A percentile compares a stretch with the other conserved stretches of the same genome.
Evolutionary conservation across 179 eudicot species (phyloP).

Genomic region (Silene coronaria): DNA sequence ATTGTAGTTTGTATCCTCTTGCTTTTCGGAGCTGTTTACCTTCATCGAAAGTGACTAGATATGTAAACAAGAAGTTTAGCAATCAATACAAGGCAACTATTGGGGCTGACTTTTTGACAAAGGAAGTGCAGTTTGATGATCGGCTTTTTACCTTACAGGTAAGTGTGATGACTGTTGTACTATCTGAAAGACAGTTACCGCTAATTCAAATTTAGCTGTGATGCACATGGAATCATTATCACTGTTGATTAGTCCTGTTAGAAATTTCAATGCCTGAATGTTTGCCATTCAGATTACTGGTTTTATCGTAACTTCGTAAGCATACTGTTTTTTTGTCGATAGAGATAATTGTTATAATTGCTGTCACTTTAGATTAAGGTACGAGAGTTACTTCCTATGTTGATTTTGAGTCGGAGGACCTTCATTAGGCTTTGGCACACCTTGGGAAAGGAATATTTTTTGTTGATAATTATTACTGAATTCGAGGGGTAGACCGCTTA

Average conservation of each 20-base stretch:
- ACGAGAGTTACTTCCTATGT: not conserved
- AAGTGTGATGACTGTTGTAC: not conserved
- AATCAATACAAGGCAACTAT: slow-evolving; percentile 95
- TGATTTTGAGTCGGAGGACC: not conserved
- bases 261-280: not conserved
- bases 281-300: not conserved
- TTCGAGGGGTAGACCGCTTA: not conserved
- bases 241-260: not conserved
- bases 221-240: not conserved
- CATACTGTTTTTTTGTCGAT: not conserved
- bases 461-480: not conserved
- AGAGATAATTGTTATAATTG: not conserved
- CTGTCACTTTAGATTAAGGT: not conserved
- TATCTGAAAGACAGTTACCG: not conserved
- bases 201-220: not conserved
- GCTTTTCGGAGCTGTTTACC: slow-evolving; percentile 15
- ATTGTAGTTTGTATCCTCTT: not conserved
- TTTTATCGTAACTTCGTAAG: not conserved
- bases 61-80: slow-evolving; percentile 89
- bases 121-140: slow-evolving; percentile 91
- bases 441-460: not conserved
- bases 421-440: not conserved
- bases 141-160: slow-evolving; percentile 95
- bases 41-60: slow-evolving; percentile 44
- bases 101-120: slow-evolving; percentile 95